Evolutionary conservation across 371 early-diverging fungal genomes (phyloP), one percentile per base, ranked within the genome.

Genomic region (Nosema muscidifuracis): DNA sequence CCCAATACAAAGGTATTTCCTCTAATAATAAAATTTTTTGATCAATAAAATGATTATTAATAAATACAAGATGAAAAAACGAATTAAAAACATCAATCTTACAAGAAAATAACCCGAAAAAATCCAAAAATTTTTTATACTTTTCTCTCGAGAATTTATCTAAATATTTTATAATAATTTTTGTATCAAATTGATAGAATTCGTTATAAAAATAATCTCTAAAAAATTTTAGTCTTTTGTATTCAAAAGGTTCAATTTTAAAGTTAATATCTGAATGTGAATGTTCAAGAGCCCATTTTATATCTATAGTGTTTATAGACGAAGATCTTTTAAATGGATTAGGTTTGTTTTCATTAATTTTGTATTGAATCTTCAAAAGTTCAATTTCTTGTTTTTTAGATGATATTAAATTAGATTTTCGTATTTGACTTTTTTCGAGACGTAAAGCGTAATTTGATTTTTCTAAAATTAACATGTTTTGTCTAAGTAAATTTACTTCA

Each of bases 331-430:
- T 74, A 20, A 65, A 65, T 47, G 63, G 55, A 9, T 26, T 50
- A 0, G 60, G 51, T 34, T 75, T 70, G 40, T 75, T 75, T 42
- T 75, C 75, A 22, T 64, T 75, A 20, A 75, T 65, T 69, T 55
- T 55, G 53, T 65, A 67, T 61, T 69, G 69, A 12, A 65, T 36
- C 55, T 53, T 60, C 2, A 75, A 30, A 2, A 65, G 30, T 40
- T 75, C 60, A 4, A 75, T 33, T 40, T 75, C 70, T 55, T 67
- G 33, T 47, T 70, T 75, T 20, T 43, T 36, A 16, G 16, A 65
- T 7, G 34, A 18, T 7, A 75, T 22, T 12, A 24, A 43, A 7
- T 33, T 18, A 1, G 28, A 3, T 12, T 67, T 36, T 0, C n/a
- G 40, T 26, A 28, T 31, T 18, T 58, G 18, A 44, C 53, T 44